Percentiles rank a stretch among this genome's conserved stretches.
Evolutionary conservation across 768 basidiomycete species (phyloP).

Genomic region (Podaxis sp.): DNA sequence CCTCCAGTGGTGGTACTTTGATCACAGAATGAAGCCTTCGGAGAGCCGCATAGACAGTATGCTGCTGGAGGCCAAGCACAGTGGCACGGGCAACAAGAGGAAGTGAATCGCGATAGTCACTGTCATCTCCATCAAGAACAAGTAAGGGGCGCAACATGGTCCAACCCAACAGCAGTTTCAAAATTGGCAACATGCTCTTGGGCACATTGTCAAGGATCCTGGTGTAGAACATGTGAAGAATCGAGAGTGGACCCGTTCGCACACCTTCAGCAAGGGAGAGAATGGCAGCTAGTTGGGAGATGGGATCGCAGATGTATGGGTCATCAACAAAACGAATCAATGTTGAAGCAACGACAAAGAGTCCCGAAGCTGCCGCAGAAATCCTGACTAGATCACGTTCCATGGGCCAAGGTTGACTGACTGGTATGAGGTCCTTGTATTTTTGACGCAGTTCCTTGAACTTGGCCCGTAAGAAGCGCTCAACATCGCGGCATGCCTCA

Average conservation of each 20-base stretch:
- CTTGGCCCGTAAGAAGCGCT: background rate
- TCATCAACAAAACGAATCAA: conserved; percentile 4
- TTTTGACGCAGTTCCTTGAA: background rate
- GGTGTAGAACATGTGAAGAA: background rate
- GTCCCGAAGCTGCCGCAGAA: background rate
- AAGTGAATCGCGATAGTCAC: background rate
- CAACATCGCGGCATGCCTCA: conserved; percentile 1
- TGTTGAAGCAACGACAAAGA: background rate
- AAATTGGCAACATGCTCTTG: background rate
- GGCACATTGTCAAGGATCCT: background rate
- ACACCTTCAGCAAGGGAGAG: background rate
- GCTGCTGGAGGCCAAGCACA: background rate
- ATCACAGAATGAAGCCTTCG: background rate
- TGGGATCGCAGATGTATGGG: background rate
- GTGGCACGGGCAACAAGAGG: background rate
- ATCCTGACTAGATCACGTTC: background rate
- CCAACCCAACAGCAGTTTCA: background rate
- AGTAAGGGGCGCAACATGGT: background rate
- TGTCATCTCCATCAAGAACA: too few species aligned
- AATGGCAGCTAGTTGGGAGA: background rate
- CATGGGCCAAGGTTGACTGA: background rate
- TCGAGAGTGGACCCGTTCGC: background rate
- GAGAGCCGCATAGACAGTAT: background rate
- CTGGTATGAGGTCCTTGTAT: background rate
- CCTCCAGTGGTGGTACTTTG: background rate